Evolutionary conservation across 768 basidiomycete species (phyloP), one percentile per base, ranked within the genome.

Genomic region (Rhizopogon roseolus): DNA sequence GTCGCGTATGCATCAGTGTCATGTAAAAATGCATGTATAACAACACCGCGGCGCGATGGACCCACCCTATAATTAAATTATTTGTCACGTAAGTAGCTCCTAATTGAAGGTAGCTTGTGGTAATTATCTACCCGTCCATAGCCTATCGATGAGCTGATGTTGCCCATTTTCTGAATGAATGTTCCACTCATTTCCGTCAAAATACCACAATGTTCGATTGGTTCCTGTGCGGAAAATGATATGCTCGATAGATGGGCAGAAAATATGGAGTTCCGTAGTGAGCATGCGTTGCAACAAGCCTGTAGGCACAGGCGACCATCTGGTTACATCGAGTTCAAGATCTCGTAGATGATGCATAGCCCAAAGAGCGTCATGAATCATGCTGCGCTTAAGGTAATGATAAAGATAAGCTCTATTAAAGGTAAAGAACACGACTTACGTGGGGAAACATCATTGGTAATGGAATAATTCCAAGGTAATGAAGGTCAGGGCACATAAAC

Each of bases 381-480:
- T 49, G 49, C 57, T 46, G 22, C 48, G 50, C 49, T 66, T 50
- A 60, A 48, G 67, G 57, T 51, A 63, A 58, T 59, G 57, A 52
- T 44, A 41, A 25, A 48, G 46, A 36, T 48, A 48, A 36, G 46
- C 14, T 48, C 22, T 41, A 29, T 54, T 50, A 50, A 50, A 37
- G 41, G 54, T 29, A 50, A 40, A 41, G 54, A 49, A 44, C 9
- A n/a, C 50, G 53, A 42, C 72, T 66, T 62, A 77, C 76, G 58
- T 73, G 60, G 54, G 55, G 56, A 39, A 54, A 39, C 1, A 68
- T 68, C 39, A 75, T 58, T 2, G 71, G 62, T n/a, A 69, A 56
- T 55, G 69, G 63, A 34, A 77, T 63, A 11, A 73, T 60, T 54
- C 76, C 76, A 37, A 77, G 54, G 59, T 75, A 61, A 54, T 64